Percentiles rank a stretch among this genome's conserved stretches.
phyloP scores from a whole-genome alignment of 768 basidiomycete genomes.

The Mycena belliarum region DNA sequence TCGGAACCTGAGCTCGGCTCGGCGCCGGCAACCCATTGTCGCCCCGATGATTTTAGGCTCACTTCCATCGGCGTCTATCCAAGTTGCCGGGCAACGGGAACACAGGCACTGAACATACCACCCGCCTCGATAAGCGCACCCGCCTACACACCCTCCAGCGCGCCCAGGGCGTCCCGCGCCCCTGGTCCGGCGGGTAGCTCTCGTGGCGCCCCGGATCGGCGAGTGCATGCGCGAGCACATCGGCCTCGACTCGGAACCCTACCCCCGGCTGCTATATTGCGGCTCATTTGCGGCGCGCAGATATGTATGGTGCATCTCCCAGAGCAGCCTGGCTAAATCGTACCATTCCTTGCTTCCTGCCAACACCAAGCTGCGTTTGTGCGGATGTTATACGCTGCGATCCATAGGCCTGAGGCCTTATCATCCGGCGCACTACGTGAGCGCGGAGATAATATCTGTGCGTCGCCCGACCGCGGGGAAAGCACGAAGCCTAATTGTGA shows the following conservation, averaged over 20 bases:
- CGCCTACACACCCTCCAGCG: neutral
- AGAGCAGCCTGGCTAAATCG: neutral
- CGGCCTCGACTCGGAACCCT: too few species aligned
- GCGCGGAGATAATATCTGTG: conserved; percentile 81
- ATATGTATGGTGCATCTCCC: conserved; percentile 47
- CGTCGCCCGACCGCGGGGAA: conserved; percentile 21
- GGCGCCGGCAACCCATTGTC: too few species aligned
- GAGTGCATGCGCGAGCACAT: conserved; percentile 16
- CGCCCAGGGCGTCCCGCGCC: conserved; percentile 9
- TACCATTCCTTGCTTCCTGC: neutral
- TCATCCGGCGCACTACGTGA: conserved; percentile 84
- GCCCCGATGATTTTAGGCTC: too few species aligned
- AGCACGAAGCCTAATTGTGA: conserved; percentile 29
- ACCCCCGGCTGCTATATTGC: too few species aligned
- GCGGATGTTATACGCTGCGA: neutral
- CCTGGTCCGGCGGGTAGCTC: conserved; percentile 19
- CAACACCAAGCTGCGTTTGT: neutral
- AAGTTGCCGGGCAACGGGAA: too few species aligned
- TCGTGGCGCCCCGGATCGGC: conserved; percentile 18
- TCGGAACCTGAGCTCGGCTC: too few species aligned
- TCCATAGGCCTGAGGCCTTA: neutral
- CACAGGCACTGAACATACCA: too few species aligned
- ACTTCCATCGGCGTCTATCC: too few species aligned
- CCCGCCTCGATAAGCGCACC: too few species aligned
- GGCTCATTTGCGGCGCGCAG: conserved; percentile 59